A percentile compares a stretch with the other conserved stretches of the same genome.
phyloP scores from a whole-genome alignment of 345 rosid genomes.

The Eucalyptus sp. region DNA sequence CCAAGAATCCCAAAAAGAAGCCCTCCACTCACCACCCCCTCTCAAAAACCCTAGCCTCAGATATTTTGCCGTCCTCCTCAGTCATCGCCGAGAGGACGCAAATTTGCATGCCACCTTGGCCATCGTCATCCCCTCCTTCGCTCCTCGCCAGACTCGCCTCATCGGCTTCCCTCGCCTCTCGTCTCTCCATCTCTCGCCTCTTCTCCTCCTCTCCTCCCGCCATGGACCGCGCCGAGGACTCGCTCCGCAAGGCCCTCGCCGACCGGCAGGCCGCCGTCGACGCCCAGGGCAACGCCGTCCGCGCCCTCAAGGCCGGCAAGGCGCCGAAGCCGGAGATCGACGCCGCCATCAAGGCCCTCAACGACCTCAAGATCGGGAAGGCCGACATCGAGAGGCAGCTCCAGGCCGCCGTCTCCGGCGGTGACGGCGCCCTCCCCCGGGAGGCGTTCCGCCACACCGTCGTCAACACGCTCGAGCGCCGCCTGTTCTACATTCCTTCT shows the following conservation, averaged over 20 bases:
- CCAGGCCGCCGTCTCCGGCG: conserved; percentile 35
- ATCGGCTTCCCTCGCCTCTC: neutral
- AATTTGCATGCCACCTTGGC: neutral
- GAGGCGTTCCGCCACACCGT: conserved; percentile 79
- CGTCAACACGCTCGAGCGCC: conserved; percentile 69
- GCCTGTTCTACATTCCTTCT: conserved; percentile 71
- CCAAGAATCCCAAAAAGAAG: neutral
- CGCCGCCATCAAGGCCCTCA: conserved; percentile 58
- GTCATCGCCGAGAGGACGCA: neutral
- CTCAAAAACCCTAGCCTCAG: neutral
- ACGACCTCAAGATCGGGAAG: conserved; percentile 55
- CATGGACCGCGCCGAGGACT: conserved; percentile 26
- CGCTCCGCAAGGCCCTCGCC: conserved; percentile 48
- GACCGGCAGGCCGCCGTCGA: conserved; percentile 62
- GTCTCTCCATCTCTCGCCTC: conserved; percentile 2
- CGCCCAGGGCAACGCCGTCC: conserved; percentile 61
- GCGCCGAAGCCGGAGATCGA: conserved; percentile 54
- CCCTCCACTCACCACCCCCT: neutral
- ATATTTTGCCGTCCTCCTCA: neutral
- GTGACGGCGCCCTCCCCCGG: conserved; percentile 31
- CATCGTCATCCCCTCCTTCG: neutral
- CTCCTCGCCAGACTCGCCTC: neutral
- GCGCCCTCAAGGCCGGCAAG: conserved; percentile 57
- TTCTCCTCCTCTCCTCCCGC: neutral
- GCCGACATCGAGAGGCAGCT: conserved; percentile 67